Percentiles rank a stretch among this genome's conserved stretches.
Evolutionary conservation across 768 basidiomycete species (phyloP).

Genomic region (Xerocomus potaroensis): DNA sequence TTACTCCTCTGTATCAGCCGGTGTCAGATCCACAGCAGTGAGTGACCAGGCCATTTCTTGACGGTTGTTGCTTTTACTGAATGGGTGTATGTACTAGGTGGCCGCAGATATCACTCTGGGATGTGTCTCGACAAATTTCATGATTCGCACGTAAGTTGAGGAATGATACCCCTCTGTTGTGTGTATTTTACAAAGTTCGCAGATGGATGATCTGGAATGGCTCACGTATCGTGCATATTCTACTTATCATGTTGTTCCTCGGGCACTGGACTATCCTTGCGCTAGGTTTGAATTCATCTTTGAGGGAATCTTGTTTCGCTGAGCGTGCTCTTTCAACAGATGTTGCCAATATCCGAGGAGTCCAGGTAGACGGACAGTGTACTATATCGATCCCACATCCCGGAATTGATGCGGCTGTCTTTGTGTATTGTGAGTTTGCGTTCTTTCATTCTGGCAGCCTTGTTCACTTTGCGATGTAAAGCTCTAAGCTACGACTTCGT

Average conservation of each 20-base stretch:
- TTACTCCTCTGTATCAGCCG: conserved; percentile 9
- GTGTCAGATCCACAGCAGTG: conserved; percentile 9
- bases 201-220: conserved; percentile 30
- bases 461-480: conserved; percentile 5
- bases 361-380: neutral
- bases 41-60: neutral
- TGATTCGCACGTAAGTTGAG: conserved; percentile 27
- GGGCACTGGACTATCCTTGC: conserved; percentile 24
- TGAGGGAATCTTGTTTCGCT: neutral
- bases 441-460: neutral
- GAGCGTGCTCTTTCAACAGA: conserved; percentile 8
- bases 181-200: neutral
- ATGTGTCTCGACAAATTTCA: conserved; percentile 22
- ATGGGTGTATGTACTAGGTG: conserved; percentile 5
- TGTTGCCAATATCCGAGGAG: conserved; percentile 5
- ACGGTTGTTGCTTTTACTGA: neutral
- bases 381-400: neutral
- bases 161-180: neutral
- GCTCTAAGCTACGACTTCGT: conserved; percentile 21
- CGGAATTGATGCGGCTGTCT: conserved; percentile 4
- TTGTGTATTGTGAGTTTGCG: conserved; percentile 18
- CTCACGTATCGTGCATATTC: conserved; percentile 9
- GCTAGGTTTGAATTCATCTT: conserved; percentile 5
- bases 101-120: conserved; percentile 12
- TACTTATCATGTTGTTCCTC: conserved; percentile 10